Conservation (phyloP, 768 basidiomycete genomes). For the Suillus lakei region DNA sequence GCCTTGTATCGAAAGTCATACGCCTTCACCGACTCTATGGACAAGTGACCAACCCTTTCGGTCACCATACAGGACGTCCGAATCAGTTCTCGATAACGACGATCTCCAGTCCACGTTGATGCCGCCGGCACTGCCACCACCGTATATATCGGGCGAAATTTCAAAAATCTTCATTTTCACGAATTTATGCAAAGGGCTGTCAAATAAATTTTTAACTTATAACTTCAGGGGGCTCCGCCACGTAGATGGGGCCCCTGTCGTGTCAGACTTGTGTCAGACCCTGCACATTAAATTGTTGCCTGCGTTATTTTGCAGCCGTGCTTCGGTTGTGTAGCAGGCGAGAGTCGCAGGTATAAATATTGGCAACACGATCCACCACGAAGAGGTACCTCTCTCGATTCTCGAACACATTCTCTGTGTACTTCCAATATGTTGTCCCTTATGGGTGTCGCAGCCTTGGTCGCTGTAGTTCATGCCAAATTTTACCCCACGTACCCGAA, state of each 20-base stretch:
- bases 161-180: too few relatives aligned
- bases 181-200: too few relatives aligned
- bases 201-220: background rate
- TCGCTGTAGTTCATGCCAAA: slow-evolving; percentile 21
- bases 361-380: slow-evolving; percentile 1
- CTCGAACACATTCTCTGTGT: slow-evolving; percentile 8
- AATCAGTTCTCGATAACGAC: too few relatives aligned
- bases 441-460: slow-evolving; percentile 15
- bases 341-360: slow-evolving; percentile 17
- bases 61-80: too few relatives aligned
- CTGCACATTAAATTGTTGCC: too few relatives aligned
- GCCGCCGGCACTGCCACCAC: too few relatives aligned
- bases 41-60: too few relatives aligned
- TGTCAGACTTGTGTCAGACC: background rate
- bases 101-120: too few relatives aligned
- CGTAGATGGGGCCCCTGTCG: background rate
- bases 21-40: too few relatives aligned
- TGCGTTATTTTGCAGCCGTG: slow-evolving; percentile 17
- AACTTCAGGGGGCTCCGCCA: background rate
- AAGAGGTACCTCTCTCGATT: slow-evolving; percentile 12
- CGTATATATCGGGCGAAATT: too few relatives aligned
- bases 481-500: slow-evolving; percentile 38
- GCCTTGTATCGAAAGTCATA: too few relatives aligned
- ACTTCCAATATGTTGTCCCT: slow-evolving; percentile 19
- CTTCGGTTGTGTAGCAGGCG: slow-evolving; percentile 6